These are phyloP conservation scores for Pseudogymnoascus sp. DNA, from an alignment of 2,329 filamentous ascomycete species.

Conservation along the genomic window DNA sequence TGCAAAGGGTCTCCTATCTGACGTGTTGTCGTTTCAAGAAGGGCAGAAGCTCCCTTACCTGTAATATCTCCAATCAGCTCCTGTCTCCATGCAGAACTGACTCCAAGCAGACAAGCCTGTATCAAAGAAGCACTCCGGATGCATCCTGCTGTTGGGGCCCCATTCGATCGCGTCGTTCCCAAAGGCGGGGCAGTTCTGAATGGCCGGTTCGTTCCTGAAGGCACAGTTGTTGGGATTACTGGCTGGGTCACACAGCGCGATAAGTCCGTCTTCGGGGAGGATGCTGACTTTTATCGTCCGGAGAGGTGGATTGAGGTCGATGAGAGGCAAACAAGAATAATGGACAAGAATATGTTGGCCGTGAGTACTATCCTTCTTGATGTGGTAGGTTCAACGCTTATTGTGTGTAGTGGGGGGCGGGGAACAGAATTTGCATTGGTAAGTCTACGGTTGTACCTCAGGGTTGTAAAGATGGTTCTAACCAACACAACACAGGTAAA, in stretches of 20 bases:
- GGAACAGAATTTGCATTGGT: not conserved
- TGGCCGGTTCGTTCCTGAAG: constrained; percentile 7
- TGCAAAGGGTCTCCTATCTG: constrained; percentile 7
- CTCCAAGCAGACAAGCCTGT: constrained; percentile 2
- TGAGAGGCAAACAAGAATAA: not conserved
- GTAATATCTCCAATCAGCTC: not conserved
- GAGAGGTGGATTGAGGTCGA: constrained; percentile 34
- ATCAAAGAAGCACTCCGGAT: constrained; percentile 12
- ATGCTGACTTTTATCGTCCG: constrained; percentile 32
- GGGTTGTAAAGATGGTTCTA: not conserved
- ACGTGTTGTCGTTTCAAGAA: constrained; percentile 8
- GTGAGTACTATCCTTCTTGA: not conserved
- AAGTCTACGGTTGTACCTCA: not conserved
- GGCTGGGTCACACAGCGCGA: constrained; percentile 25
- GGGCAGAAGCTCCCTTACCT: constrained; percentile 9
- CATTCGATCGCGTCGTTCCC: constrained; percentile 8
- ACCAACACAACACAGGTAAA: not conserved
- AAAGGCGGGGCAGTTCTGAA: constrained; percentile 8
- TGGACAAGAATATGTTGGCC: not conserved
- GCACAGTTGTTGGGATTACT: constrained; percentile 9
- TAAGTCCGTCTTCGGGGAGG: constrained; percentile 27
- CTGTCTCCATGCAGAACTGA: not conserved
- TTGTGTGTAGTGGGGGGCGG: not conserved
- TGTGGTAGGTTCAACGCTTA: not conserved
- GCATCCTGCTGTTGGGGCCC: constrained; percentile 7